These are phyloP conservation scores for Hydrangea macrophylla DNA, from an alignment of 148 eudicot species.

Conservation along the genomic window DNA sequence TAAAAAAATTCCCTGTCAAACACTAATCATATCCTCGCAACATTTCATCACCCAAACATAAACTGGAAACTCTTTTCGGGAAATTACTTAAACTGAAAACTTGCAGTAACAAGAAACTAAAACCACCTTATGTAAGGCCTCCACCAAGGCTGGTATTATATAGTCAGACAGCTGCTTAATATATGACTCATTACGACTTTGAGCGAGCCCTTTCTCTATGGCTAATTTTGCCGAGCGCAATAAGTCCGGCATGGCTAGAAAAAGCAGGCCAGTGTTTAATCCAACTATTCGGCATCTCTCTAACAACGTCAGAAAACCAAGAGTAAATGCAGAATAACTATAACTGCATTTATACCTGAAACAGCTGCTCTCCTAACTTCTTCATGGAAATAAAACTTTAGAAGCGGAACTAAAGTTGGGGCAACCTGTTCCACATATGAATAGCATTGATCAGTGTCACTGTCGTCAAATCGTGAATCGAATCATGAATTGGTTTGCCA, in stretches of 20 bases:
- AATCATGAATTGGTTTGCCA: too few species aligned
- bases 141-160: constrained; percentile 75
- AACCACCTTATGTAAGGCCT: constrained; percentile 77
- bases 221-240: constrained; percentile 82
- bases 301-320: neutral
- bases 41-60: too few species aligned
- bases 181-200: constrained; percentile 71
- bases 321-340: neutral
- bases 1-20: neutral
- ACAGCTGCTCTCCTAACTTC: constrained; percentile 88
- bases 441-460: too few species aligned
- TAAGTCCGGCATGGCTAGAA: constrained; percentile 85
- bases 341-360: constrained; percentile 45
- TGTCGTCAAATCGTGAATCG: too few species aligned
- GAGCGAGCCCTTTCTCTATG: constrained; percentile 75
- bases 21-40: neutral
- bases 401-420: constrained; percentile 76
- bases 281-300: too few species aligned
- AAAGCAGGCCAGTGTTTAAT: neutral
- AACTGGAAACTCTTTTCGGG: too few species aligned
- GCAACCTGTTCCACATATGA: constrained; percentile 49
- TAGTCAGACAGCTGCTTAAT: constrained; percentile 77
- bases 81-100: too few species aligned
- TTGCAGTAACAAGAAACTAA: neutral
- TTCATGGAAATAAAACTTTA: constrained; percentile 87